phyloP scores from a whole-genome alignment of 23 red algal genomes.

The Cyanidium caldarium region DNA sequence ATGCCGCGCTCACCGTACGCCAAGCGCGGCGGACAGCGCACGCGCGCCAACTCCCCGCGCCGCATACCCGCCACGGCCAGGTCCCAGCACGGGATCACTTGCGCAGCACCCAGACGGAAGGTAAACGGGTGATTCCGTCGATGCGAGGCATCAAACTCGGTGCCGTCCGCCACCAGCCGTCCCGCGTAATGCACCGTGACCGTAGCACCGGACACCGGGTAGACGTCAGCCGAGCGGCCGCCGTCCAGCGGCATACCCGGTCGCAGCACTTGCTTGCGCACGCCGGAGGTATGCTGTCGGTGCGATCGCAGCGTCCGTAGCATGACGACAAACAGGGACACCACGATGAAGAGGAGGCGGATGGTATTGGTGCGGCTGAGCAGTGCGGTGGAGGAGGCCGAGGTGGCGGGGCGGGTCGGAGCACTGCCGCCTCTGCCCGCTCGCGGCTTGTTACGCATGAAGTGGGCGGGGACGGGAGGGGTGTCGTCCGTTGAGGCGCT shows the following conservation, averaged over 20 bases:
- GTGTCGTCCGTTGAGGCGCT: no score
- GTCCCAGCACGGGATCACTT: constrained; percentile 21
- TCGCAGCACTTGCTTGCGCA: neutral
- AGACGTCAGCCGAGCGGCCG: neutral
- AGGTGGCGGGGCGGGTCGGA: no score
- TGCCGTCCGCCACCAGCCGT: neutral
- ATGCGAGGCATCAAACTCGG: constrained; percentile 11
- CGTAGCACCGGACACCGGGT: neutral
- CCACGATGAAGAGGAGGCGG: neutral
- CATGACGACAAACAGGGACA: neutral
- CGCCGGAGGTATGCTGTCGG: no score
- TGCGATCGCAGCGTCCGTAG: no score
- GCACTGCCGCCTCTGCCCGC: no score
- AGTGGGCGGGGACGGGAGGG: no score
- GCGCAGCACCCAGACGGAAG: constrained; percentile 1
- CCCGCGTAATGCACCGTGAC: constrained; percentile 13
- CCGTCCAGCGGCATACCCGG: neutral
- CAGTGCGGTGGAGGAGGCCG: no score
- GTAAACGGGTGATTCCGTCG: constrained; percentile 7
- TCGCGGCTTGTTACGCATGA: no score
- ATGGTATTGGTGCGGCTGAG: neutral
- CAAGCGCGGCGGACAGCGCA: constrained; percentile 5
- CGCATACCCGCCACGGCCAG: neutral
- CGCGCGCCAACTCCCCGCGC: neutral
- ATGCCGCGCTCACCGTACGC: constrained; percentile 17